Evolutionary conservation across 2,329 filamentous ascomycete genomes (phyloP).

Genomic region (Teratosphaeria viscida): DNA sequence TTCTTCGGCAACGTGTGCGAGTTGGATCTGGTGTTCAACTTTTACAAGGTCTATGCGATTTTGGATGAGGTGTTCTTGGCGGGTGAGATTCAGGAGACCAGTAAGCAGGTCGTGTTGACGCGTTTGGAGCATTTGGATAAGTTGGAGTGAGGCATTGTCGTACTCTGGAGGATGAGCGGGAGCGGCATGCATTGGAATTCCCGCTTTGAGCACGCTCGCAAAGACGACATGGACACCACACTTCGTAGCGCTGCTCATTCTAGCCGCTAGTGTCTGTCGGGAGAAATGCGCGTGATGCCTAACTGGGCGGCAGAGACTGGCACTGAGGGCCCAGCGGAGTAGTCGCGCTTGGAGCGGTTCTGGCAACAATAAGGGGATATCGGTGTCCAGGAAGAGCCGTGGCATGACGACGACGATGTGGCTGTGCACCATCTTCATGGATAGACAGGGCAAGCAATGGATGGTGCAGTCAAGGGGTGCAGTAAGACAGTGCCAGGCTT

Average conservation of each 20-base stretch:
- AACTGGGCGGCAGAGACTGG: neutral
- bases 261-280: neutral
- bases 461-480: neutral
- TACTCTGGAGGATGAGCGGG: neutral
- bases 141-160: constrained; percentile 53
- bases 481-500: too few species aligned
- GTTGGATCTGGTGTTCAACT: constrained; percentile 73
- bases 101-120: constrained; percentile 93
- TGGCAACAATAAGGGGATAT: neutral
- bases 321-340: neutral
- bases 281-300: neutral
- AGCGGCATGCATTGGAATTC: too few species aligned
- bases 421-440: neutral
- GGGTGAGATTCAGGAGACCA: constrained; percentile 97
- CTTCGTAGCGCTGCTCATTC: neutral
- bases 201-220: too few species aligned
- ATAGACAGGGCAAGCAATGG: neutral
- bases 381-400: neutral
- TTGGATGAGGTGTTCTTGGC: constrained; percentile 96
- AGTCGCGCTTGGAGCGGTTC: neutral
- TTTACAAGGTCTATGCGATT: constrained; percentile 87
- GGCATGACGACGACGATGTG: neutral
- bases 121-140: constrained; percentile 92
- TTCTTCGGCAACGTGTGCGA: constrained; percentile 99
- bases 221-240: neutral